phyloP scores from a whole-genome alignment of 2,329 filamentous ascomycete genomes.

The Fusarium vanettenii region DNA sequence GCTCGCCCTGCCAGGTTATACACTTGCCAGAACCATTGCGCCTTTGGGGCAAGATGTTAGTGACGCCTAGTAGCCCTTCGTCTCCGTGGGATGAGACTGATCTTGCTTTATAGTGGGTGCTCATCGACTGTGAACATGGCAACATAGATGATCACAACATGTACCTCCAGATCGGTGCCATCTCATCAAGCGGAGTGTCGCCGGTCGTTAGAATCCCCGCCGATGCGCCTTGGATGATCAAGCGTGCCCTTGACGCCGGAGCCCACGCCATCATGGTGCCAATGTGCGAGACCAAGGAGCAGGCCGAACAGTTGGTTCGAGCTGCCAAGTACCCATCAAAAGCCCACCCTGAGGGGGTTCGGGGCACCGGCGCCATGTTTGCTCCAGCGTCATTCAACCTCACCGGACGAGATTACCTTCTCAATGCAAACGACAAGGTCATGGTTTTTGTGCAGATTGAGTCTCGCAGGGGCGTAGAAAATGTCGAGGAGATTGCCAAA shows the following conservation, averaged over 20 bases:
- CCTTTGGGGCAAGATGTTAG: conserved; percentile 1
- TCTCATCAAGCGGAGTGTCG: conserved; percentile 50
- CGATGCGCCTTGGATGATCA: neutral
- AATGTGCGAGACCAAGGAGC: conserved; percentile 6
- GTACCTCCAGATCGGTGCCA: conserved; percentile 59
- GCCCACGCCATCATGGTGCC: conserved; percentile 15
- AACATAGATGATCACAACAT: conserved; percentile 55
- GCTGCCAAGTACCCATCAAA: neutral
- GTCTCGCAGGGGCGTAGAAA: neutral
- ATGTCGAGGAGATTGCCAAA: neutral
- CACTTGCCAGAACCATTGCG: neutral
- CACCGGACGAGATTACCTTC: neutral
- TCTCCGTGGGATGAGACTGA: neutral
- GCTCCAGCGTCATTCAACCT: neutral
- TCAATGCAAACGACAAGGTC: neutral
- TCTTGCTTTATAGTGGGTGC: conserved; percentile 54
- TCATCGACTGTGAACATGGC: conserved; percentile 61
- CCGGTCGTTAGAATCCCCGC: conserved; percentile 32
- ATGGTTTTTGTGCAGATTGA: neutral
- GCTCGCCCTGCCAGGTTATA: neutral
- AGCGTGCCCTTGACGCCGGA: neutral
- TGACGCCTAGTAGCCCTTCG: conserved; percentile 39
- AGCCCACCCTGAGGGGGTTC: neutral
- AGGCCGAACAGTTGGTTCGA: neutral
- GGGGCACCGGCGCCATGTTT: conserved; percentile 2